These are phyloP conservation scores for Phytophthora rubi DNA, from an alignment of 352 stramenopile genomes.

Conservation along the genomic window DNA sequence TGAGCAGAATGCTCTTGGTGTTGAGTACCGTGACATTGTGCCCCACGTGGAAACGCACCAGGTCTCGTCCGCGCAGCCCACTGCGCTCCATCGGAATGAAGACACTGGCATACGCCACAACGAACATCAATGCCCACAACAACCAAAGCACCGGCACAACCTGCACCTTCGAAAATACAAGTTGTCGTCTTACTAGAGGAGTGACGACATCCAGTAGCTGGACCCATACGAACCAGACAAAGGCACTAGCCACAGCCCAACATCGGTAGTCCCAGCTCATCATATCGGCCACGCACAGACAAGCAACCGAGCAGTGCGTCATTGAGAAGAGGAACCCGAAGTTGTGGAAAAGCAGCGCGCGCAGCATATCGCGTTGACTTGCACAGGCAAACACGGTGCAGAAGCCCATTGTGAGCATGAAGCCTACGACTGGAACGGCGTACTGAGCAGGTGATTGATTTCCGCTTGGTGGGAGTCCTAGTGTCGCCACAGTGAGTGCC, in stretches of 20 bases:
- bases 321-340: constrained; percentile 48
- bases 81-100: constrained; percentile 37
- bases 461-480: constrained; percentile 8
- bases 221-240: constrained; percentile 41
- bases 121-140: constrained; percentile 23
- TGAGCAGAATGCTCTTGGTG: constrained; percentile 52
- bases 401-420: constrained; percentile 14
- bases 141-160: constrained; percentile 27
- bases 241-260: constrained; percentile 32
- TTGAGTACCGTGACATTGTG: constrained; percentile 30
- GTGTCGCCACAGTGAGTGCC: constrained; percentile 12
- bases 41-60: constrained; percentile 31
- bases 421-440: constrained; percentile 6
- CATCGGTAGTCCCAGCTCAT: constrained; percentile 36
- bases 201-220: constrained; percentile 41
- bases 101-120: constrained; percentile 32
- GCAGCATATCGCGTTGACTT: constrained; percentile 37
- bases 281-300: constrained; percentile 32
- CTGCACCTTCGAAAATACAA: constrained; percentile 34
- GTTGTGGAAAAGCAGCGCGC: constrained; percentile 33
- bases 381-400: constrained; percentile 19
- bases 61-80: constrained; percentile 38
- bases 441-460: background rate
- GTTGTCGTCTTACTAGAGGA: constrained; percentile 22
- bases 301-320: constrained; percentile 40